Conservation (phyloP, 495 filamentous ascomycete species). For the Thozetella sp. region DNA sequence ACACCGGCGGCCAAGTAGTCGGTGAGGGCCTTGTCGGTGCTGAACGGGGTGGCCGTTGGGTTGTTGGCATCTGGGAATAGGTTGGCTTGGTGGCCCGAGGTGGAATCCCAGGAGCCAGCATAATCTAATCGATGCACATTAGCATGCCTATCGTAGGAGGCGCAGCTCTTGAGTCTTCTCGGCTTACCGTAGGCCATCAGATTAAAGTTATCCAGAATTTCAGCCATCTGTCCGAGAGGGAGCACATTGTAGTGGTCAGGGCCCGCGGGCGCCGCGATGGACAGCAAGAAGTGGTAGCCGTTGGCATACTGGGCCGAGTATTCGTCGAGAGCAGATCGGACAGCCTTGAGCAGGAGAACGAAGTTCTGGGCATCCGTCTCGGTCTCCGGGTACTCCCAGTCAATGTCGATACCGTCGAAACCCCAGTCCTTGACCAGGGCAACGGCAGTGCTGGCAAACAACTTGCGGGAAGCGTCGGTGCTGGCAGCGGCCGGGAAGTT, state of each 20-base stretch:
- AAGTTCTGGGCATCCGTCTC: slow-evolving; percentile 64
- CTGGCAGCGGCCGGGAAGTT: slow-evolving; percentile 70
- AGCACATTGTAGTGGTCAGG: slow-evolving; percentile 68
- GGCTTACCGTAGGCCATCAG: slow-evolving; percentile 67
- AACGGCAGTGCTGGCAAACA: slow-evolving; percentile 65
- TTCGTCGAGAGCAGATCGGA: slow-evolving; percentile 61
- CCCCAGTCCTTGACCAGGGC: slow-evolving; percentile 60
- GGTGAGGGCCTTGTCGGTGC: slow-evolving; percentile 58
- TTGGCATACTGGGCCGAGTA: slow-evolving; percentile 51
- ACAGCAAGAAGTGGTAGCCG: slow-evolving; percentile 66
- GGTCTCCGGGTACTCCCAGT: slow-evolving; percentile 53
- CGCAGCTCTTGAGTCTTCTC: too few relatives aligned
- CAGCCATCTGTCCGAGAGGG: slow-evolving; percentile 64
- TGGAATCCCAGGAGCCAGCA: slow-evolving; percentile 66
- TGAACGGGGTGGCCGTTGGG: slow-evolving; percentile 65
- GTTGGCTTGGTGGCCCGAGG: slow-evolving; percentile 73
- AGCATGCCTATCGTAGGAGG: too few relatives aligned
- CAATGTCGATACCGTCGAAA: slow-evolving; percentile 35
- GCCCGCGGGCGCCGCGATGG: slow-evolving; percentile 63
- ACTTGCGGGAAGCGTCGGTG: slow-evolving; percentile 48
- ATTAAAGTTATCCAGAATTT: slow-evolving; percentile 79
- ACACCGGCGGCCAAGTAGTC: slow-evolving; percentile 67
- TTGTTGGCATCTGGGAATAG: slow-evolving; percentile 55
- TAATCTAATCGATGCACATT: too few relatives aligned
- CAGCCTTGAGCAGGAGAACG: slow-evolving; percentile 65